Conservation (phyloP, 1,139 yeast species). For the Pichia sp. region DNA sequence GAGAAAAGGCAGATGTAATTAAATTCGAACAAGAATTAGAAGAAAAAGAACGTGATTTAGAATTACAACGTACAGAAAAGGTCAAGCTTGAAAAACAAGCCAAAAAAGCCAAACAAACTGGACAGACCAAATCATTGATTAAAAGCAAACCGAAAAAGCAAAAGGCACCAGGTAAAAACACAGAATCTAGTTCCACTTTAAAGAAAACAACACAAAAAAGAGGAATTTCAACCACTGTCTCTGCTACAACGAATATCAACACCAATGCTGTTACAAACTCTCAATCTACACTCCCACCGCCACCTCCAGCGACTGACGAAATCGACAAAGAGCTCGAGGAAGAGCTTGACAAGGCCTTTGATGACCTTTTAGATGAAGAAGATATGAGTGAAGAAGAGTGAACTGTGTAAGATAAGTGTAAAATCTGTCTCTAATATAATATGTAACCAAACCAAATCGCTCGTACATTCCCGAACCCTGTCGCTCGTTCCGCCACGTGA, state of each 20-base stretch:
- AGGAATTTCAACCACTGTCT: neutral
- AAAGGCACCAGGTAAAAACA: too few relatives aligned
- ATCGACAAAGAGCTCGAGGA: slow-evolving; percentile 20
- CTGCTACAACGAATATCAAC: neutral
- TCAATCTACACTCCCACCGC: too few relatives aligned
- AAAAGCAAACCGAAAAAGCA: too few relatives aligned
- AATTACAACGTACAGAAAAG: slow-evolving; percentile 1
- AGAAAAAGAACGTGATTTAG: slow-evolving; percentile 1
- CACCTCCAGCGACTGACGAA: too few relatives aligned
- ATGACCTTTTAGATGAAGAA: slow-evolving; percentile 23
- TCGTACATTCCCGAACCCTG: too few relatives aligned
- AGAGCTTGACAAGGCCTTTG: slow-evolving; percentile 24
- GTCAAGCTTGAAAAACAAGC: neutral
- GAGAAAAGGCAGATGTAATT: neutral
- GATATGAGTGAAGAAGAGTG: slow-evolving; percentile 26
- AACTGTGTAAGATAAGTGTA: too few relatives aligned
- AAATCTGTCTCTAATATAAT: too few relatives aligned
- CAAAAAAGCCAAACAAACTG: neutral
- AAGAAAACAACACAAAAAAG: too few relatives aligned
- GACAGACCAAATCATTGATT: too few relatives aligned
- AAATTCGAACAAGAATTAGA: neutral
- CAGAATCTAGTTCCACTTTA: too few relatives aligned
- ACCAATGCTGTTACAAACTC: neutral
- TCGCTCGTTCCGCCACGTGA: too few relatives aligned
- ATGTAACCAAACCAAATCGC: too few relatives aligned